Evolutionary conservation across 129 eudicot genomes (phyloP), one percentile per base, ranked within the genome.

Genomic region (Centrapalus pauciflorus): DNA sequence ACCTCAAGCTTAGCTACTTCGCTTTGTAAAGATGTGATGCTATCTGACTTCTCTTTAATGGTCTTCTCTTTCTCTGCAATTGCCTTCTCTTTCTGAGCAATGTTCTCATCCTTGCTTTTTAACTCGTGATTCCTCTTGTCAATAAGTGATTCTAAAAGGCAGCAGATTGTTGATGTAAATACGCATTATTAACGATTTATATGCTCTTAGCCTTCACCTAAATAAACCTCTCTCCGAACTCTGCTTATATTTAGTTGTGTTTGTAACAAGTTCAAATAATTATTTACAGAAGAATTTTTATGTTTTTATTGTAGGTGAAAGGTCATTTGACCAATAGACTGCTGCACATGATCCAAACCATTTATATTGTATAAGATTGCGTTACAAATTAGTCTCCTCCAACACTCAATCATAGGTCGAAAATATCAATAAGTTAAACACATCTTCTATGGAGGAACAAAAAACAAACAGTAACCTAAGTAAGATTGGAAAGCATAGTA

Each of bases 1-100:
- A 82, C 85, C 84, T 82, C 81, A 20, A 76, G 52, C 8, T 69
- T 74, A 65, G 92, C 80, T 16, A 89, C 66, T 65, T 83, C 84
- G 27, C 48, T 74, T 60, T 64, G 76, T 76, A 89, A 60, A 0
- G 82, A 79, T 5, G 66, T 55, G 51, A 89, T 79, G 62, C 67
- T 73, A 28, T 81, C 87, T 3, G 85, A 63, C 71, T 81, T 89
- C 76, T 73, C 90, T 63, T 74, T 51, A 17, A 89, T 64, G 14
- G 19, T 73, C 43, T 71, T 81, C 63, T 88, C 92, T 71, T 77
- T 72, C 55, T 80, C 79, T 13, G 66, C 51, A 49, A 66, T 57
- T 32, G 14, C 69, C 55, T 75, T 75, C 21, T 75, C 79, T 46
- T 33, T 75, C 30, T 46, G 24, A 57, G 34, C 68, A 51, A 88